Conservation (phyloP, 164 flowering plant species). For the Macadamia integrifolia region DNA sequence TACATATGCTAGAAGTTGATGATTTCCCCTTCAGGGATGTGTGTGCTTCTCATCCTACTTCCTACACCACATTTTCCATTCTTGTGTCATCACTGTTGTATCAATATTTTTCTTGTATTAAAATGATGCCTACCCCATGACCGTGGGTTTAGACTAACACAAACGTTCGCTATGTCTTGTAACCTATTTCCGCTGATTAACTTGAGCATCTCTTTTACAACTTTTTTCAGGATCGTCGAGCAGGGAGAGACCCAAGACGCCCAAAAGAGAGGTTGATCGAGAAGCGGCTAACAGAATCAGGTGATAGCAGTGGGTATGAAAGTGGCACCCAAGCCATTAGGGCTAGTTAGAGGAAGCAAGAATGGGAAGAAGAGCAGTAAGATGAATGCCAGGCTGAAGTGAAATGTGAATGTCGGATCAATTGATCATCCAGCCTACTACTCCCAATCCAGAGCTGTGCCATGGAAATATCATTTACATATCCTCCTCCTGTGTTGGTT, state of each 20-base stretch:
- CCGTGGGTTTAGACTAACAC: too few relatives aligned
- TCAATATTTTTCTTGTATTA: background rate
- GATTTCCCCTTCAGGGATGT: conserved; percentile 77
- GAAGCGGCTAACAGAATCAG: conserved; percentile 49
- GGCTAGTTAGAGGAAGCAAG: conserved; percentile 39
- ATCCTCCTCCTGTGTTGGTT: background rate
- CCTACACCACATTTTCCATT: background rate
- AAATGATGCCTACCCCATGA: too few relatives aligned
- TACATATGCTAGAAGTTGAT: conserved; percentile 88
- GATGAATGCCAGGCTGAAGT: background rate
- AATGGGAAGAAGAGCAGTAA: conserved; percentile 23
- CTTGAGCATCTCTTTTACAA: background rate
- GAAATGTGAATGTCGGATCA: background rate
- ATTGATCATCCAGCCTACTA: background rate
- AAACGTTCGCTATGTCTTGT: too few relatives aligned
- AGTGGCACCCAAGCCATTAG: conserved; percentile 40
- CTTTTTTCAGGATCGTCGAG: conserved; percentile 44
- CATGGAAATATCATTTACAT: background rate
- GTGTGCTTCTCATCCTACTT: conserved; percentile 12
- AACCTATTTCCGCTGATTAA: background rate
- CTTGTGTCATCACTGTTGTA: background rate
- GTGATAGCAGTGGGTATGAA: conserved; percentile 80
- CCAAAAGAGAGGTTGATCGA: conserved; percentile 31
- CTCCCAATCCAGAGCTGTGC: conserved; percentile 1
- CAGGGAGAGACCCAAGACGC: conserved; percentile 40